Percentiles rank a stretch among this genome's conserved stretches.
Conservation (phyloP, 257 asterid genomes). For the Cruciata laevipes region DNA sequence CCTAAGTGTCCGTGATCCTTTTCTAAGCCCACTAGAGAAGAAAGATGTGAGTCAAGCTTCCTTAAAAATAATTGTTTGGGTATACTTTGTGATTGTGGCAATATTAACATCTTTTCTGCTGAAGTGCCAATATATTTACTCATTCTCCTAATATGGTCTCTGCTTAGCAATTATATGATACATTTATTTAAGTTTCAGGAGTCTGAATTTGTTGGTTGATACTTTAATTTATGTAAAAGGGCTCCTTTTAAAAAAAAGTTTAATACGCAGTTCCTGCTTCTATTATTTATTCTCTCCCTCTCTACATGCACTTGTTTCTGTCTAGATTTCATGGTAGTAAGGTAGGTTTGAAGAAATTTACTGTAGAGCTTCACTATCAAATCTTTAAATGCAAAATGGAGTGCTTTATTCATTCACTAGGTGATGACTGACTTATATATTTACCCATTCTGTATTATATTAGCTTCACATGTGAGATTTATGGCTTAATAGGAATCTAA, state of each 20-base stretch:
- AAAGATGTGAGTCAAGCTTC: constrained; percentile 68
- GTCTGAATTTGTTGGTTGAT: background rate
- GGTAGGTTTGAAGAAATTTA: background rate
- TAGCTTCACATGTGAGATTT: background rate
- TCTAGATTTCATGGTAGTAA: constrained; percentile 4
- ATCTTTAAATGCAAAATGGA: background rate
- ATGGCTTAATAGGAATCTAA: background rate
- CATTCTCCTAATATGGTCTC: background rate
- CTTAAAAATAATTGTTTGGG: background rate
- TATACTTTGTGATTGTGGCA: background rate
- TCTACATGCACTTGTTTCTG: background rate
- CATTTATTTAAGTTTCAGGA: background rate
- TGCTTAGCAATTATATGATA: background rate
- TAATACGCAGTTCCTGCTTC: background rate
- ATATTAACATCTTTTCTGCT: background rate
- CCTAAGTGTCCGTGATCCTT: constrained; percentile 90
- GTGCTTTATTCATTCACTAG: background rate
- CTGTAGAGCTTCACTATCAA: background rate
- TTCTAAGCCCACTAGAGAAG: constrained; percentile 80
- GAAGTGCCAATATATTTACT: background rate
- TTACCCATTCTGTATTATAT: background rate
- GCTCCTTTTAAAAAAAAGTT: background rate
- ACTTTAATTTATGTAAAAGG: background rate
- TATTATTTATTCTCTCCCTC: background rate
- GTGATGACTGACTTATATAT: background rate